Evolutionary conservation across 768 basidiomycete species (phyloP).

Genomic region (Rubroboletus satanas): DNA sequence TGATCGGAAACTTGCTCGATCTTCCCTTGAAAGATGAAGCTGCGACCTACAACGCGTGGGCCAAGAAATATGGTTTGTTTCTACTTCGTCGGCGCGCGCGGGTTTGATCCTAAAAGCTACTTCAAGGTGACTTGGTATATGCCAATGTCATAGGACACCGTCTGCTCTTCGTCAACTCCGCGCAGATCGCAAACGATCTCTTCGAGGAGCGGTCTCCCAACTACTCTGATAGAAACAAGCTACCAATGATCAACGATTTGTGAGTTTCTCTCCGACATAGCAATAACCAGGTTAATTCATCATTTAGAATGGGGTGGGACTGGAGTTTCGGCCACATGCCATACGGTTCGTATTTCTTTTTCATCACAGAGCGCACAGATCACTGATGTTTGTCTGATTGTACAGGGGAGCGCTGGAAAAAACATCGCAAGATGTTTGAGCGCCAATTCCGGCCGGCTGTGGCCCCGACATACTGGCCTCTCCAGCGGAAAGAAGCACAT

Average conservation of each 20-base stretch:
- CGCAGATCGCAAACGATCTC: slow-evolving; percentile 46
- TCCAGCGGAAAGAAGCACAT: slow-evolving; percentile 45
- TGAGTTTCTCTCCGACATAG: slow-evolving; percentile 19
- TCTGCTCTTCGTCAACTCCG: slow-evolving; percentile 45
- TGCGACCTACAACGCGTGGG: slow-evolving; percentile 42
- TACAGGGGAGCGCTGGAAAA: slow-evolving; percentile 50
- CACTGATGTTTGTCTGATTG: not conserved
- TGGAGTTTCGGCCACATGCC: slow-evolving; percentile 58
- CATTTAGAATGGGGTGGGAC: slow-evolving; percentile 41
- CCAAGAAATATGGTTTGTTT: slow-evolving; percentile 34
- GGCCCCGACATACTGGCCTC: slow-evolving; percentile 40
- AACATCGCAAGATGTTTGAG: slow-evolving; percentile 51
- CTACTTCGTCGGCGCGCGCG: not conserved
- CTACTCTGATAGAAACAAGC: slow-evolving; percentile 50
- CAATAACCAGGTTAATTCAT: slow-evolving; percentile 4
- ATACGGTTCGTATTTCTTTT: slow-evolving; percentile 33
- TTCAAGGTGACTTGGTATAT: slow-evolving; percentile 49
- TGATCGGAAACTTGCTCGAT: slow-evolving; percentile 52
- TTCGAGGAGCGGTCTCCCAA: slow-evolving; percentile 54
- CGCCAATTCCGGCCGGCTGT: slow-evolving; percentile 46
- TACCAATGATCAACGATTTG: slow-evolving; percentile 51
- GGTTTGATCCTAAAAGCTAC: not conserved
- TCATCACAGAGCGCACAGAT: not conserved
- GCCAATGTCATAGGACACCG: slow-evolving; percentile 48
- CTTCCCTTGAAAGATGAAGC: slow-evolving; percentile 38